phyloP scores from a whole-genome alignment of 352 stramenopile species.

The Pilasporangium apinafurcum region DNA sequence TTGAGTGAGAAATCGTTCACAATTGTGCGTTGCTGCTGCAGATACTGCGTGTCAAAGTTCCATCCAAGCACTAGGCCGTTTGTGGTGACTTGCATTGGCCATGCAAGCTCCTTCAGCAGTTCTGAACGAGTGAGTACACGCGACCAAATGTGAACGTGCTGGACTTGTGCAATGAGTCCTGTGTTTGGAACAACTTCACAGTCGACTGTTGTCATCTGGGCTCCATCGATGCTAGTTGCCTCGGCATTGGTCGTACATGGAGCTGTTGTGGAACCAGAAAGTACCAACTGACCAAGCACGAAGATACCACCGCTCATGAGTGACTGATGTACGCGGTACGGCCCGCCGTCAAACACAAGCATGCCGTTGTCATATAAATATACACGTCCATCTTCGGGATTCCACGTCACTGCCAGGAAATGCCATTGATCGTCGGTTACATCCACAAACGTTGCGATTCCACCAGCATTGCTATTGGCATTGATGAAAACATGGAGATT shows the following conservation, averaged over 20 bases:
- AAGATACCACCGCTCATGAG: slow-evolving; percentile 27
- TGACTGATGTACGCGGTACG: slow-evolving; percentile 30
- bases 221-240: background rate
- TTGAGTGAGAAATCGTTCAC: slow-evolving; percentile 50
- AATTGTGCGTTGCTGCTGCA: slow-evolving; percentile 10
- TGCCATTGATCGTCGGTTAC: slow-evolving; percentile 67
- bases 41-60: slow-evolving; percentile 41
- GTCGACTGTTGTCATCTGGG: slow-evolving; percentile 2
- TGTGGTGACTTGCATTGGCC: slow-evolving; percentile 39
- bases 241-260: background rate
- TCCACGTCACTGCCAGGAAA: slow-evolving; percentile 56
- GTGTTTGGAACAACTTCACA: slow-evolving; percentile 17
- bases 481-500: slow-evolving; percentile 52
- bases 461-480: slow-evolving; percentile 14
- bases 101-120: slow-evolving; percentile 43
- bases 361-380: slow-evolving; percentile 62
- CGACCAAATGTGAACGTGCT: slow-evolving; percentile 63
- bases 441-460: slow-evolving; percentile 49
- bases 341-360: slow-evolving; percentile 56
- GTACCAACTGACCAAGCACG: slow-evolving; percentile 36
- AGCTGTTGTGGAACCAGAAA: slow-evolving; percentile 1
- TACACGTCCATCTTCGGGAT: slow-evolving; percentile 41
- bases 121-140: slow-evolving; percentile 34
- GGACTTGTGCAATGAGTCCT: slow-evolving; percentile 33
- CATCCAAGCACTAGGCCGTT: slow-evolving; percentile 58